Percentiles rank a stretch among this genome's conserved stretches.
These are phyloP conservation scores for Senna tora DNA, from an alignment of 306 rosid genomes.

Conservation along the genomic window DNA sequence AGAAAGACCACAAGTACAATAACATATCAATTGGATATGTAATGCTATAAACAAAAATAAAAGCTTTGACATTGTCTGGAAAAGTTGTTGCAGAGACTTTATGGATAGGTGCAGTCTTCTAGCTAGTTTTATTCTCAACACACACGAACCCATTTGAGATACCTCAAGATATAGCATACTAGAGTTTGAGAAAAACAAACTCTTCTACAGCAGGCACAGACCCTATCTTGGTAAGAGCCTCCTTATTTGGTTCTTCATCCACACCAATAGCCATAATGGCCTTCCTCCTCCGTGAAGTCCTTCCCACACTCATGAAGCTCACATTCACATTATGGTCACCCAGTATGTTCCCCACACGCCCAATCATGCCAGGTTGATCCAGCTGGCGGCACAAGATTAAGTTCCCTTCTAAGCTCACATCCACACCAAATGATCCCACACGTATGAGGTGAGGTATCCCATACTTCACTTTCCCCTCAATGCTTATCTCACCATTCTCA, in stretches of 20 bases:
- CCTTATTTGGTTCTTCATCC: slow-evolving; percentile 67
- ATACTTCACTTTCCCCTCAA: slow-evolving; percentile 68
- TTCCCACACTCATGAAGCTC: slow-evolving; percentile 80
- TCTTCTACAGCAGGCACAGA: slow-evolving; percentile 64
- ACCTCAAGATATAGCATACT: slow-evolving; percentile 20
- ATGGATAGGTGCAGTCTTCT: neutral
- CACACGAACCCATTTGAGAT: neutral
- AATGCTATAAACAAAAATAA: neutral
- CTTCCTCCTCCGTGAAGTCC: slow-evolving; percentile 53
- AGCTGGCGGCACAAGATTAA: slow-evolving; percentile 66
- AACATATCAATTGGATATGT: no score
- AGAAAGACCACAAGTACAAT: neutral
- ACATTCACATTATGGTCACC: slow-evolving; percentile 69
- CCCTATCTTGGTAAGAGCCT: slow-evolving; percentile 55
- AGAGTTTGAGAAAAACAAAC: slow-evolving; percentile 68
- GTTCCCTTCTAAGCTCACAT: slow-evolving; percentile 76
- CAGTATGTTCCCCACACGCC: slow-evolving; percentile 62
- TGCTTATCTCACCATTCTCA: slow-evolving; percentile 52
- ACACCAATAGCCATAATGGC: slow-evolving; percentile 85
- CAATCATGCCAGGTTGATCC: slow-evolving; percentile 84
- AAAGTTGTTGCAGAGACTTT: neutral
- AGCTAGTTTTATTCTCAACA: neutral
- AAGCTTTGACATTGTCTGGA: neutral
- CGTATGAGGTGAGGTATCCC: slow-evolving; percentile 58
- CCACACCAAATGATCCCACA: slow-evolving; percentile 65